Evolutionary conservation across 208 protist genomes (phyloP).

Genomic region (Acanthamoeba triangularis): DNA sequence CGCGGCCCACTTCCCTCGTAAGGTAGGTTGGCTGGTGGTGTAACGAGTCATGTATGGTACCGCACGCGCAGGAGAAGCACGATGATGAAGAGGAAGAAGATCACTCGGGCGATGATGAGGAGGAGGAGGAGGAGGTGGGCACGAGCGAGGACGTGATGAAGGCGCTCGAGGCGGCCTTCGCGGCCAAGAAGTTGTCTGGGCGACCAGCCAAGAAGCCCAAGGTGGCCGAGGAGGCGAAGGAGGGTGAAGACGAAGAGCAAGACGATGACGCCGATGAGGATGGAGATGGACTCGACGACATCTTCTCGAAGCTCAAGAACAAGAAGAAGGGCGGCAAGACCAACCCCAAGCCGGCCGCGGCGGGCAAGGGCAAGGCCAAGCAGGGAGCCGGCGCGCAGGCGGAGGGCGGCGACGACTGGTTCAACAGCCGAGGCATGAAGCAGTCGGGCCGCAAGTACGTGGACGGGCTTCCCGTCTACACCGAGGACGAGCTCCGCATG

Average conservation of each 20-base stretch:
- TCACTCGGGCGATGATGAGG: neutral
- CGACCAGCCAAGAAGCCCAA: neutral
- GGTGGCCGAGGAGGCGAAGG: neutral
- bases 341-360: neutral
- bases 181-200: neutral
- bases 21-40: too few species aligned
- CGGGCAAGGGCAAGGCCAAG: neutral
- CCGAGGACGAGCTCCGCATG: constrained; percentile 33
- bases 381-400: neutral
- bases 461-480: constrained; percentile 41
- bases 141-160: constrained; percentile 26
- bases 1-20: too few species aligned
- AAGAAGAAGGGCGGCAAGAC: neutral
- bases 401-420: neutral
- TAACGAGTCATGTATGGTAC: too few species aligned
- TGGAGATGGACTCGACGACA: constrained; percentile 9
- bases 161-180: neutral
- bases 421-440: constrained; percentile 51
- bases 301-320: neutral
- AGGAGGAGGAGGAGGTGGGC: neutral
- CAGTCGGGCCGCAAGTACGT: constrained; percentile 43
- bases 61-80: neutral
- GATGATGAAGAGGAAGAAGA: constrained; percentile 19
- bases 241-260: neutral
- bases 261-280: neutral